phyloP scores from a whole-genome alignment of 768 basidiomycete genomes.

The Psilocybe tampanensis region DNA sequence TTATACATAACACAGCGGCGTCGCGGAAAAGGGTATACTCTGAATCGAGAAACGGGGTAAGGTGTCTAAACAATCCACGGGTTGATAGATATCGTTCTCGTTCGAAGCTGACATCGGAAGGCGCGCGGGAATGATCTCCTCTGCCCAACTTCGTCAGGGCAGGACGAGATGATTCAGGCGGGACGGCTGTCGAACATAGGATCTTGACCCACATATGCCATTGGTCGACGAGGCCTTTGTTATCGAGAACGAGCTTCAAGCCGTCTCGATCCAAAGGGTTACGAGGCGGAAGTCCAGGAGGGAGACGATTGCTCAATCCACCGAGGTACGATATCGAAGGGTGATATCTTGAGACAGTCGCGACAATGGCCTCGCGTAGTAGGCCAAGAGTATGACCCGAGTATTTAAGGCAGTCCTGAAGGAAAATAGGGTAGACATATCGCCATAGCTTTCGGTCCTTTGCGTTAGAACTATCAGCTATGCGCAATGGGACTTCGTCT shows the following conservation, averaged over 20 bases:
- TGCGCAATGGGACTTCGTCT: constrained; percentile 59
- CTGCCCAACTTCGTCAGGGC: constrained; percentile 56
- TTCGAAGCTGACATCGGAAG: constrained; percentile 76
- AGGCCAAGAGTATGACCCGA: constrained; percentile 44
- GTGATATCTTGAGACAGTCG: constrained; percentile 71
- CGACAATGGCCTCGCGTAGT: constrained; percentile 68
- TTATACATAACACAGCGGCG: constrained; percentile 86
- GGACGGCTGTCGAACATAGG: constrained; percentile 79
- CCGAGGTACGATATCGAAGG: constrained; percentile 73
- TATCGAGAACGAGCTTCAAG: constrained; percentile 53
- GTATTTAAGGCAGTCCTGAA: constrained; percentile 57
- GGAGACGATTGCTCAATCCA: constrained; percentile 62
- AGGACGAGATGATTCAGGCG: constrained; percentile 61
- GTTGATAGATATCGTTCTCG: constrained; percentile 83
- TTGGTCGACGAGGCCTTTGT: constrained; percentile 64
- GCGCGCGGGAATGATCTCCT: constrained; percentile 70
- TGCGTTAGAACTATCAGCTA: constrained; percentile 71
- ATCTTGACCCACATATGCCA: constrained; percentile 86
- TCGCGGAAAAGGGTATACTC: constrained; percentile 85
- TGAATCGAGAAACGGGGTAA: constrained; percentile 86
- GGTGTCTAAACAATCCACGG: constrained; percentile 79
- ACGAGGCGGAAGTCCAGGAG: constrained; percentile 43
- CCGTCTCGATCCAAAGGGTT: constrained; percentile 52
- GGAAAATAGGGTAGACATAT: constrained; percentile 67
- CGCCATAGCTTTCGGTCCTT: constrained; percentile 77